These are phyloP conservation scores for Pythium utonaiense DNA, from an alignment of 352 stramenopile species.

Conservation along the genomic window DNA sequence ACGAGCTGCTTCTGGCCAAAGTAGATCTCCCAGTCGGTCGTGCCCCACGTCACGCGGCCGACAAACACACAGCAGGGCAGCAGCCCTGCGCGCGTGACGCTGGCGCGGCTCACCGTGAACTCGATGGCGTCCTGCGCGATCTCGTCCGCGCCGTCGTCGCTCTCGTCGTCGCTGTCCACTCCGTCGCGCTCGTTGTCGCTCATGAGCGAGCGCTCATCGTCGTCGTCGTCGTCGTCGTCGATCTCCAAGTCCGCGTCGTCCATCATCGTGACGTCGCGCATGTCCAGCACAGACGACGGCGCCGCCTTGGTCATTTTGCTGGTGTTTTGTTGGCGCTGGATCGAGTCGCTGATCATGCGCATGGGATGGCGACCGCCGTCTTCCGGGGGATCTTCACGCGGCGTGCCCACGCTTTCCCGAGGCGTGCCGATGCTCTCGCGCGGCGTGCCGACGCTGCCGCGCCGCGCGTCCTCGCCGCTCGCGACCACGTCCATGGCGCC, in stretches of 20 bases:
- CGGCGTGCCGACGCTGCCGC: neutral
- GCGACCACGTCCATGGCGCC: neutral
- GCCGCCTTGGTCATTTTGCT: neutral
- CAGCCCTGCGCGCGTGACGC: conserved; percentile 57
- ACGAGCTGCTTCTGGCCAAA: conserved; percentile 86
- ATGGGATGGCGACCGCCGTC: too few species aligned
- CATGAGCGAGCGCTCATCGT: conserved; percentile 22
- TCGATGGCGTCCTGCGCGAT: conserved; percentile 72
- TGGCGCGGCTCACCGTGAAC: conserved; percentile 72
- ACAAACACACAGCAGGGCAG: conserved; percentile 84
- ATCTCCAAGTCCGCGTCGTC: conserved; percentile 22
- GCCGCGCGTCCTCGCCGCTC: neutral
- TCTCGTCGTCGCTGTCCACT: conserved; percentile 31
- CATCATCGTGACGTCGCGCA: conserved; percentile 28
- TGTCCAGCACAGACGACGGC: conserved; percentile 18
- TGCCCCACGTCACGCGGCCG: conserved; percentile 70
- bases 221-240: conserved; percentile 23
- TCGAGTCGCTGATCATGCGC: neutral
- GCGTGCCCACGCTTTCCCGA: neutral
- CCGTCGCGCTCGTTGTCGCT: conserved; percentile 38
- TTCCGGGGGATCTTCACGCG: too few species aligned
- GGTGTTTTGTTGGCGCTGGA: neutral
- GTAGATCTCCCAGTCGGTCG: conserved; percentile 80
- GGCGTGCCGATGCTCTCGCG: neutral
- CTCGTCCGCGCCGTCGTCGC: conserved; percentile 48